Evolutionary conservation across 2,329 filamentous ascomycete species (phyloP).

Genomic region (Sclerotiophoma versabilis): DNA sequence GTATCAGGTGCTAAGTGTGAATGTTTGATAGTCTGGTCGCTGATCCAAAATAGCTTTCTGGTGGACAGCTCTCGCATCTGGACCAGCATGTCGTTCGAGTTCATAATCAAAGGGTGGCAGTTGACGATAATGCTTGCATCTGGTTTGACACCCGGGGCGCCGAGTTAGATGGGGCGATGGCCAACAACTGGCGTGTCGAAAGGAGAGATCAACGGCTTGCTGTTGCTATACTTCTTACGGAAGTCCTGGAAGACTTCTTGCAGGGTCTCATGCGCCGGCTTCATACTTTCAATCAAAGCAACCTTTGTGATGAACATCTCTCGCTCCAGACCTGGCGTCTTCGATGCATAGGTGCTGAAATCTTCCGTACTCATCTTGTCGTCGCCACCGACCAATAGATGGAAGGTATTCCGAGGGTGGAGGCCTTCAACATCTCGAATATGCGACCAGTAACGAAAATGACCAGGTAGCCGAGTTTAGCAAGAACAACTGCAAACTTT

Average conservation of each 20-base stretch:
- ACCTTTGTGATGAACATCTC: background rate
- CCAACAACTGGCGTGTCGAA: background rate
- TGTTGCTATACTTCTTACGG: background rate
- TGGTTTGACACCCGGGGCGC: background rate
- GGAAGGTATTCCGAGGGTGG: background rate
- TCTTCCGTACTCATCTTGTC: slow-evolving; percentile 1
- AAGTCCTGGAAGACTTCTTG: background rate
- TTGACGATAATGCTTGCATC: background rate
- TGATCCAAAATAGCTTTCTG: background rate
- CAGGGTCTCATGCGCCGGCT: background rate
- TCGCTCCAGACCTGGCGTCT: background rate
- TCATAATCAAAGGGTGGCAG: background rate
- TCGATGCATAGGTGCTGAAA: background rate
- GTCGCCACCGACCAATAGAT: background rate
- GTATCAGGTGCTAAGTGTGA: background rate
- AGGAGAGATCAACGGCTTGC: background rate
- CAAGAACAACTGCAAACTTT: background rate
- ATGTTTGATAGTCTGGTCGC: background rate
- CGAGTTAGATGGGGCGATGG: background rate
- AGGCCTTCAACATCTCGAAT: background rate
- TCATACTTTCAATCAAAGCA: background rate
- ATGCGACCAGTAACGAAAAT: background rate
- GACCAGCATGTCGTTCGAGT: background rate
- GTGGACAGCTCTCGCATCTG: background rate
- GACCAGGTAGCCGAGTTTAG: background rate